These are phyloP conservation scores for Carex pumila DNA, from an alignment of 176 grass and related monocot species.

Conservation along the genomic window DNA sequence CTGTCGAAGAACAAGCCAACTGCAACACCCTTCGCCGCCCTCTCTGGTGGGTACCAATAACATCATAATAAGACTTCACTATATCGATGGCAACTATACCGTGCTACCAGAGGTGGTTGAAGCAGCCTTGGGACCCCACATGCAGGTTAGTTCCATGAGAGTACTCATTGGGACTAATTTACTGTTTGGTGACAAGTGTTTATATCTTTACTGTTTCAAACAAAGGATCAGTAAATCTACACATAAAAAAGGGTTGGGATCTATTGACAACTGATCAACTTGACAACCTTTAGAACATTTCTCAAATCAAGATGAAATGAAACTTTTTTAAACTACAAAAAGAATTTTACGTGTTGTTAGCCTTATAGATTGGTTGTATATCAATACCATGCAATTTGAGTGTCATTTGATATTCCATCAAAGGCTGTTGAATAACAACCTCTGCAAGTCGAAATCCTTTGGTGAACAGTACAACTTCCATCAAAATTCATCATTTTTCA, in stretches of 20 bases:
- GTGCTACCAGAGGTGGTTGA: conserved; percentile 97
- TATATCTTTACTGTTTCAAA: neutral
- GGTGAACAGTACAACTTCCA: neutral
- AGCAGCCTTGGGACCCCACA: conserved; percentile 92
- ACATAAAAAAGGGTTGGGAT: neutral
- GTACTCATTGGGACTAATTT: neutral
- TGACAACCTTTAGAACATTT: neutral
- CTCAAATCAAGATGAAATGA: neutral
- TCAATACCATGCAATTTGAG: no score
- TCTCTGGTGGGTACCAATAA: conserved; percentile 92
- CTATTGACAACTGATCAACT: neutral
- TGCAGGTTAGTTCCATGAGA: conserved; percentile 56
- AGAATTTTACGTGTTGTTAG: no score
- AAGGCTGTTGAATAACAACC: neutral
- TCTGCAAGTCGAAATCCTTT: neutral
- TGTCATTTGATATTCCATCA: no score
- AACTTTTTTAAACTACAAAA: no score
- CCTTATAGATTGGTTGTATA: no score
- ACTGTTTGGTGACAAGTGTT: neutral
- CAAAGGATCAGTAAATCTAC: neutral
- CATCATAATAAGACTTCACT: conserved; percentile 94
- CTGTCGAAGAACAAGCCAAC: conserved; percentile 76
- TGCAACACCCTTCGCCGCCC: conserved; percentile 74
- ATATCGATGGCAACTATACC: conserved; percentile 96
- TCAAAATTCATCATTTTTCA: neutral